These are phyloP conservation scores for Rubus idaeus DNA, from an alignment of 306 rosid species.

Conservation along the genomic window DNA sequence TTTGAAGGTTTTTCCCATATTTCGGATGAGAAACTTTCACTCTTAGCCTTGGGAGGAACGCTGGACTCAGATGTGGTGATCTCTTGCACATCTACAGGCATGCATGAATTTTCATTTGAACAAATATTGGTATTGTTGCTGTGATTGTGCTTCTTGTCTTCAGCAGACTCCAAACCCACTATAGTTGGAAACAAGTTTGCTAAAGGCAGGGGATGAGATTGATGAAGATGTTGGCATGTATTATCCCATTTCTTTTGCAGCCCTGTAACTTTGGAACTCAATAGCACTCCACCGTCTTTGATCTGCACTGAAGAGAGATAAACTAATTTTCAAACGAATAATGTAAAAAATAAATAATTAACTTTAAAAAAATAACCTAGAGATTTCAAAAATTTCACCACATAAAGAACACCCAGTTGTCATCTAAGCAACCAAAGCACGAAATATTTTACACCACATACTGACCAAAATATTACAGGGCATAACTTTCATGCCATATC, in stretches of 20 bases:
- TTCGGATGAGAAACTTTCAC: slow-evolving; percentile 45
- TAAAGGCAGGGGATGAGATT: slow-evolving; percentile 36
- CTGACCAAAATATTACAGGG: neutral
- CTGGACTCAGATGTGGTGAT: slow-evolving; percentile 37
- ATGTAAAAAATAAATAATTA: slow-evolving; percentile 17
- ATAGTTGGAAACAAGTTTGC: slow-evolving; percentile 50
- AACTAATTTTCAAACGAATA: slow-evolving; percentile 63
- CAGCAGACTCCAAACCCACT: slow-evolving; percentile 47
- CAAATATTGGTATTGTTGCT: slow-evolving; percentile 39
- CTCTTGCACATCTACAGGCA: slow-evolving; percentile 41
- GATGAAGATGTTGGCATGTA: slow-evolving; percentile 35
- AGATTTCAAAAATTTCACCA: slow-evolving; percentile 1
- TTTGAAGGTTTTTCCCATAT: slow-evolving; percentile 48
- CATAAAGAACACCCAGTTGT: neutral
- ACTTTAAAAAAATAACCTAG: slow-evolving; percentile 7
- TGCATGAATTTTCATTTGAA: slow-evolving; percentile 43
- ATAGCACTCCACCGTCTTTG: slow-evolving; percentile 67
- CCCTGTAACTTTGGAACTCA: slow-evolving; percentile 46
- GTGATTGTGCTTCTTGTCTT: slow-evolving; percentile 37
- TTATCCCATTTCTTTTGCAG: slow-evolving; percentile 50
- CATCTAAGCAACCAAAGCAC: neutral
- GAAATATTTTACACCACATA: neutral
- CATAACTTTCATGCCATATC: neutral
- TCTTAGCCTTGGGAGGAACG: slow-evolving; percentile 38
- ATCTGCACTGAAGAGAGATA: slow-evolving; percentile 93